Percentiles rank a stretch among this genome's conserved stretches.
Evolutionary conservation across 208 protist genomes (phyloP).

Genomic region (Trypanosoma vivax): DNA sequence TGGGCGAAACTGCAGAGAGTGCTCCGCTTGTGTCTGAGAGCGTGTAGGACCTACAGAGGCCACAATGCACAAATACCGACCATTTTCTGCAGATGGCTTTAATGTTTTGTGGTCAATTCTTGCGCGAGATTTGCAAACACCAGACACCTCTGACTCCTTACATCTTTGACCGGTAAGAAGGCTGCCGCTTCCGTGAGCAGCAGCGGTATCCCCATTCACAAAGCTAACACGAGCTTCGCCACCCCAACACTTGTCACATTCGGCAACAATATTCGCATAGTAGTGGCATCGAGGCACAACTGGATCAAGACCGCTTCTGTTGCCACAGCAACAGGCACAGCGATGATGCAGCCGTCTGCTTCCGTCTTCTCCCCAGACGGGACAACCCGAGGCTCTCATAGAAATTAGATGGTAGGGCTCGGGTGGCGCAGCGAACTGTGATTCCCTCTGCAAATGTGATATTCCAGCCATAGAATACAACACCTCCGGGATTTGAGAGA

Average conservation of each 20-base stretch:
- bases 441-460: slow-evolving; percentile 18
- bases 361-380: slow-evolving; percentile 34
- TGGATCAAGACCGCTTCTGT: background rate
- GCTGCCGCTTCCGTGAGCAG: too few relatives aligned
- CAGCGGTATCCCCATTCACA: too few relatives aligned
- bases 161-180: too few relatives aligned
- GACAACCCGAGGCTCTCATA: slow-evolving; percentile 44
- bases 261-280: too few relatives aligned
- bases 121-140: background rate
- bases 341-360: background rate
- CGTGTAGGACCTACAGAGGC: slow-evolving; percentile 61
- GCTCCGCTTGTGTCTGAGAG: slow-evolving; percentile 21
- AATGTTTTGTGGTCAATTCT: slow-evolving; percentile 5
- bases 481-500: slow-evolving; percentile 33
- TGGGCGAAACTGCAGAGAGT: slow-evolving; percentile 32
- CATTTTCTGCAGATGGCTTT: slow-evolving; percentile 44
- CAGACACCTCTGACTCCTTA: background rate
- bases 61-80: slow-evolving; percentile 67
- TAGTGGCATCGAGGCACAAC: background rate
- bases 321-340: background rate
- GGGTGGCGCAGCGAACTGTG: slow-evolving; percentile 27
- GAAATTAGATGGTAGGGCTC: slow-evolving; percentile 46
- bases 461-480: slow-evolving; percentile 35
- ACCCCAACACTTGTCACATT: too few relatives aligned
- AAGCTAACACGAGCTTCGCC: too few relatives aligned